Conservation (phyloP, 106 monocot genomes). For the Allium cepa region DNA sequence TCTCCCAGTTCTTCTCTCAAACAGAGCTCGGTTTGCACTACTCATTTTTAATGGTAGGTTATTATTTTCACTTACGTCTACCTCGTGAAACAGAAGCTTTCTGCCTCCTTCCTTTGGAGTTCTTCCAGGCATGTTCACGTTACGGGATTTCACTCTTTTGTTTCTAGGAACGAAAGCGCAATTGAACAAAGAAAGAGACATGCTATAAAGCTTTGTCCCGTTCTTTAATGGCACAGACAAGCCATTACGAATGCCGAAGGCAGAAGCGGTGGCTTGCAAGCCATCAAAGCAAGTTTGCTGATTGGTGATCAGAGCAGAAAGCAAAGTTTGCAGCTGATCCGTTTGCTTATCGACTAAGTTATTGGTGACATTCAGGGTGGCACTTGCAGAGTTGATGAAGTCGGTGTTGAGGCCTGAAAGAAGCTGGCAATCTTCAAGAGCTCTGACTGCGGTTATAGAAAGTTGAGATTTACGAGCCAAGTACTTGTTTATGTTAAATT, state of each 20-base stretch:
- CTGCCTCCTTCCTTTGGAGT: constrained; percentile 7
- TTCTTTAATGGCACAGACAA: constrained; percentile 31
- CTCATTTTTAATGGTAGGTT: constrained; percentile 28
- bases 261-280: constrained; percentile 27
- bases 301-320: constrained; percentile 70
- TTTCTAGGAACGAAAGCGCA: constrained; percentile 35
- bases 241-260: constrained; percentile 28
- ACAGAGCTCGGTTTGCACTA: constrained; percentile 1
- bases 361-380: constrained; percentile 24
- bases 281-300: constrained; percentile 78
- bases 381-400: constrained; percentile 26
- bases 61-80: not conserved
- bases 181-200: constrained; percentile 61
- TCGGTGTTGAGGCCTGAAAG: constrained; percentile 57
- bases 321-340: constrained; percentile 37
- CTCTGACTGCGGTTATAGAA: constrained; percentile 19
- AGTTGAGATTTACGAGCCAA: constrained; percentile 19
- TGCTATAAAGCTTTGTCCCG: constrained; percentile 56
- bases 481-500: no score
- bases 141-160: constrained; percentile 1
- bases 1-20: constrained; percentile 31
- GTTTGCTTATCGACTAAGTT: constrained; percentile 34
- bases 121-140: not conserved
- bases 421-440: constrained; percentile 63
- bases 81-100: constrained; percentile 29